These are phyloP conservation scores for Macrolepiota fuliginosa DNA, from an alignment of 768 basidiomycete genomes.

Conservation along the genomic window DNA sequence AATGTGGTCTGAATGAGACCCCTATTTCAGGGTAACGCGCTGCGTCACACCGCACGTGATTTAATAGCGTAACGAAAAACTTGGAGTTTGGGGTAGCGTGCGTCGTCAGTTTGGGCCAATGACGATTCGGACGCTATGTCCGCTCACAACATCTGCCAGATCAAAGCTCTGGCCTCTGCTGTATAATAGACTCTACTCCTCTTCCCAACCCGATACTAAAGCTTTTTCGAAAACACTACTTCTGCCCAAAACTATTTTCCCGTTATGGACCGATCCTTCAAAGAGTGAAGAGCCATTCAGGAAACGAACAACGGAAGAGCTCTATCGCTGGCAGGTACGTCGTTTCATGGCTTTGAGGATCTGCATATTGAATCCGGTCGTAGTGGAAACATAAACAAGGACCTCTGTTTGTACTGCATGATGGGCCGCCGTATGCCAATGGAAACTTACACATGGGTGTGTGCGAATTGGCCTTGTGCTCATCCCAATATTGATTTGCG, in stretches of 20 bases:
- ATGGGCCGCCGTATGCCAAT: conserved; percentile 98
- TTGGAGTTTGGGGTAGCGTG: neutral
- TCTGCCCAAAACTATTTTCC: conserved; percentile 81
- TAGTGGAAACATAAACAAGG: conserved; percentile 68
- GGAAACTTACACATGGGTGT: conserved; percentile 93
- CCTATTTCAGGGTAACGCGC: too few relatives aligned
- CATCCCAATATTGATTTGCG: neutral
- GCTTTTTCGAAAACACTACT: conserved; percentile 59
- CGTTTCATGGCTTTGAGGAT: neutral
- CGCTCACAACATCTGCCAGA: neutral
- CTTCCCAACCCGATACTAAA: conserved; percentile 30
- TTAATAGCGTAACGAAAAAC: neutral
- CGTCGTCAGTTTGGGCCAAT: conserved; percentile 2
- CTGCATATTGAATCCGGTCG: neutral
- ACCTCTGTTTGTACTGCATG: conserved; percentile 82
- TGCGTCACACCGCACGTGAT: neutral
- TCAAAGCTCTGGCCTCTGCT: neutral
- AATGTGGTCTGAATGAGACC: too few relatives aligned
- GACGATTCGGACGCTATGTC: conserved; percentile 11
- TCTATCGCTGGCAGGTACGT: conserved; percentile 80
- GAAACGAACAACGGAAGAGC: conserved; percentile 60
- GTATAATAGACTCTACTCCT: neutral
- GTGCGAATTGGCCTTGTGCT: conserved; percentile 3
- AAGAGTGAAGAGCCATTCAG: conserved; percentile 59
- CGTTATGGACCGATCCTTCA: conserved; percentile 66